phyloP scores from a whole-genome alignment of 1,284 basidiomycete genomes.

The Pascua sp. region DNA sequence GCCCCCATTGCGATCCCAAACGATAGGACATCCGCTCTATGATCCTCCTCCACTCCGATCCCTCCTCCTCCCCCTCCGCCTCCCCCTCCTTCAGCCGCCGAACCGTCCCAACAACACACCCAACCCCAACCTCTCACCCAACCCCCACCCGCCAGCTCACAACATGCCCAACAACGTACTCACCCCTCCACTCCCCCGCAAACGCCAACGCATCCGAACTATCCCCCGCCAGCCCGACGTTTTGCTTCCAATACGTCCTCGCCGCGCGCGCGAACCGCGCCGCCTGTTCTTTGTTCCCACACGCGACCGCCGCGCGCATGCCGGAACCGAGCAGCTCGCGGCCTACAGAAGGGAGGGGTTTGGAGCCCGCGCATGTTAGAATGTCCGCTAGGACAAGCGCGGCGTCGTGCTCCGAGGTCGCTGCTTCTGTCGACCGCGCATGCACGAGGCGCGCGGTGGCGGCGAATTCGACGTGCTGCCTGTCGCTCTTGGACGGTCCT shows the following conservation, averaged over 20 bases:
- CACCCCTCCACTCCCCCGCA: slow-evolving; percentile 19
- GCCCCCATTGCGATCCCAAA: too few relatives aligned
- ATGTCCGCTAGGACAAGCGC: slow-evolving; percentile 9
- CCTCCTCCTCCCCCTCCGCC: too few relatives aligned
- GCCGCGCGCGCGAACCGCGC: slow-evolving; percentile 24
- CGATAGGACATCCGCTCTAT: too few relatives aligned
- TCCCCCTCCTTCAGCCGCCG: too few relatives aligned
- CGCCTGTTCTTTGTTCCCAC: slow-evolving; percentile 11
- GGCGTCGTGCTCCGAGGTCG: neutral
- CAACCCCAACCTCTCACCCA: too few relatives aligned
- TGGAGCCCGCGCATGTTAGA: slow-evolving; percentile 3
- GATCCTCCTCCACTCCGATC: too few relatives aligned
- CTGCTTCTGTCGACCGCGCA: too few relatives aligned
- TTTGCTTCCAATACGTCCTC: slow-evolving; percentile 28
- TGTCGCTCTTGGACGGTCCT: slow-evolving; percentile 26
- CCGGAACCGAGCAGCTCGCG: slow-evolving; percentile 36
- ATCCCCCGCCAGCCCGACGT: slow-evolving; percentile 26
- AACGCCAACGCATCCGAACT: slow-evolving; percentile 26
- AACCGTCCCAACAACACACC: too few relatives aligned
- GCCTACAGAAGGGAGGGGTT: slow-evolving; percentile 19
- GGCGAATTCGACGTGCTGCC: slow-evolving; percentile 22
- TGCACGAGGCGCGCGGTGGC: neutral
- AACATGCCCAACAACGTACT: too few relatives aligned
- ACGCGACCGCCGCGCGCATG: slow-evolving; percentile 23
- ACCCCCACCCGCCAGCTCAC: too few relatives aligned